Evolutionary conservation across 345 rosid species (phyloP), one percentile per base, ranked within the genome.

Genomic region (Sapria himalayana): DNA sequence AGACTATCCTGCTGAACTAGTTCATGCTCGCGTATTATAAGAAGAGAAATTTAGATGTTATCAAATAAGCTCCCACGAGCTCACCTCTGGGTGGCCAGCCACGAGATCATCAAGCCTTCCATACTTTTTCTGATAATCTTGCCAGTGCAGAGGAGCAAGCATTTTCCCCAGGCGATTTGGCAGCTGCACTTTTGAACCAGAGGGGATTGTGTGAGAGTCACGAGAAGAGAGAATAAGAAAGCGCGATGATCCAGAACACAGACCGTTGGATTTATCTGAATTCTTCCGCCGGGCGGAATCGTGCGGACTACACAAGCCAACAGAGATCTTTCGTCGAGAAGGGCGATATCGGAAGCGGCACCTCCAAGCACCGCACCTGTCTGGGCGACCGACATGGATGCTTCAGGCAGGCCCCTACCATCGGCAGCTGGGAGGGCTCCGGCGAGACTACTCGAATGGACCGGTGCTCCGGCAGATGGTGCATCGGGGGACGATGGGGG

Each of bases 81-180:
- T 62, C 41, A 80, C 99, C 60, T 79, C 79, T 7, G 74, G 70
- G 38, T 60, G 92, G 58, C 73, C 60, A 22, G 70, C 74, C 36
- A 89, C 81, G 61, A 89, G 84, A 38, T 84, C 95, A 22, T 89
- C 99, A n/a, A 89, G 86, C 63, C 77, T 89, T 50, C 95, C 95
- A 10, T 67, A 89, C 60, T 64, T 72, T 53, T 63, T 89, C 76
- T 43, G 72, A 73, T 89, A 89, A 61, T 89, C 99, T 39, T 84
- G 84, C 99, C 99, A 89, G 51, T 71, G 95, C 21, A 89, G 57
- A 31, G 99, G 99, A 18, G 85, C 72, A 60, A 89, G 86, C 99
- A 89, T 89, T 62, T 89, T 89, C 2, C 92, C 95, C 31, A 89
- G 65, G 56, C 95, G 79, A 52, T 80, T 79, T 25, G 86, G 86